Percentiles rank a stretch among this genome's conserved stretches.
Conservation (phyloP, 2,329 filamentous ascomycete genomes). For the Coleophoma cylindrospora region DNA sequence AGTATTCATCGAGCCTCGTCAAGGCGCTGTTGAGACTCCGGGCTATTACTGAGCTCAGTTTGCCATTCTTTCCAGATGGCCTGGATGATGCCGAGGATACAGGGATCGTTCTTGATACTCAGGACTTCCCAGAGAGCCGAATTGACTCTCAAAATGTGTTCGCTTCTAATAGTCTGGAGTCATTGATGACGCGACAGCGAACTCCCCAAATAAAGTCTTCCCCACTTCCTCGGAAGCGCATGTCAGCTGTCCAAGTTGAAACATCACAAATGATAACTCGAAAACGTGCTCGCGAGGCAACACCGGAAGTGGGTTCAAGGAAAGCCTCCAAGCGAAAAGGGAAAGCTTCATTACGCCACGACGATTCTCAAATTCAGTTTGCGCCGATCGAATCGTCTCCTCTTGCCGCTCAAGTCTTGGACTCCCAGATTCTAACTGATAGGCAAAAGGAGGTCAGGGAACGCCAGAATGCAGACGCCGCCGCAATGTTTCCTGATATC, state of each 20-base stretch:
- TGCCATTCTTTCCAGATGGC: conserved; percentile 40
- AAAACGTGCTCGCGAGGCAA: conserved; percentile 18
- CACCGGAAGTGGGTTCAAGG: conserved; percentile 28
- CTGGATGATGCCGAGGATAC: conserved; percentile 25
- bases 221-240: conserved; percentile 11
- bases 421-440: conserved; percentile 74
- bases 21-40: conserved; percentile 55
- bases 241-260: conserved; percentile 11
- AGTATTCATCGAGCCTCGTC: conserved; percentile 63
- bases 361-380: conserved; percentile 80
- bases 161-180: conserved; percentile 6
- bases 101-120: conserved; percentile 10
- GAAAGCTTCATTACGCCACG: conserved; percentile 60
- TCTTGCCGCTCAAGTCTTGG: conserved; percentile 39
- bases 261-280: conserved; percentile 1
- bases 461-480: conserved; percentile 59
- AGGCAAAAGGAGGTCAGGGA: conserved; percentile 74
- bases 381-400: conserved; percentile 60
- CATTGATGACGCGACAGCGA: conserved; percentile 5
- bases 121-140: conserved; percentile 34
- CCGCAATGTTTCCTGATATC: conserved; percentile 64
- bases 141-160: conserved; percentile 9
- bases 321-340: conserved; percentile 27
- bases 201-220: conserved; percentile 3
- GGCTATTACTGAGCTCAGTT: conserved; percentile 43